phyloP scores from a whole-genome alignment of 441 rosid genomes.

The Hypseocharis bilobata region DNA sequence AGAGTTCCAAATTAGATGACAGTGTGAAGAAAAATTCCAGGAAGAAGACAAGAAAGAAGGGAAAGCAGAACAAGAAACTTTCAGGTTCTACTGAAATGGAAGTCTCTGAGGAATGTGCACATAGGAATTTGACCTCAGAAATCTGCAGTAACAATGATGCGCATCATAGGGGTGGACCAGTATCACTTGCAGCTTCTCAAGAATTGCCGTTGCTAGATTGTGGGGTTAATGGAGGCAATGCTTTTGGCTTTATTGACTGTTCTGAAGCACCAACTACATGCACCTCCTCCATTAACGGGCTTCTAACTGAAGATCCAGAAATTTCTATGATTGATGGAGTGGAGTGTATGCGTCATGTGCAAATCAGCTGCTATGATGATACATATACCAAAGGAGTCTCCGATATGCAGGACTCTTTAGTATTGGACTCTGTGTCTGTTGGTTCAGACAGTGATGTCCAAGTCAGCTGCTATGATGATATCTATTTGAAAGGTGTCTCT shows the following conservation, averaged over 20 bases:
- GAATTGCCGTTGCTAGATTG: slow-evolving; percentile 25
- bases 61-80: slow-evolving; percentile 30
- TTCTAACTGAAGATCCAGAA: slow-evolving; percentile 14
- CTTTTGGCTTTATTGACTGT: slow-evolving; percentile 10
- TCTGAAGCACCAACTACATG: slow-evolving; percentile 18
- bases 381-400: not conserved
- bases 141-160: slow-evolving; percentile 16
- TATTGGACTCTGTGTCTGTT: not conserved
- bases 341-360: slow-evolving; percentile 12
- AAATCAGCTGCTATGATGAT: slow-evolving; percentile 4
- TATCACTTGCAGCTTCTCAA: slow-evolving; percentile 20
- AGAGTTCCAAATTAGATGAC: slow-evolving; percentile 21
- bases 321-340: slow-evolving; percentile 13
- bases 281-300: slow-evolving; percentile 13
- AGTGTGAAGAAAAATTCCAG: slow-evolving; percentile 23
- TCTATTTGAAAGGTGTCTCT: slow-evolving; percentile 17
- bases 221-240: slow-evolving; percentile 14
- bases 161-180: slow-evolving; percentile 17
- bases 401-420: not conserved
- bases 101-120: slow-evolving; percentile 17
- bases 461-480: slow-evolving; percentile 6
- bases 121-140: slow-evolving; percentile 22
- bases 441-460: not conserved
- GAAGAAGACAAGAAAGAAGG: slow-evolving; percentile 35
- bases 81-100: slow-evolving; percentile 22